phyloP scores from a whole-genome alignment of 2,329 filamentous ascomycete species.

The Neocucurbitaria cava region DNA sequence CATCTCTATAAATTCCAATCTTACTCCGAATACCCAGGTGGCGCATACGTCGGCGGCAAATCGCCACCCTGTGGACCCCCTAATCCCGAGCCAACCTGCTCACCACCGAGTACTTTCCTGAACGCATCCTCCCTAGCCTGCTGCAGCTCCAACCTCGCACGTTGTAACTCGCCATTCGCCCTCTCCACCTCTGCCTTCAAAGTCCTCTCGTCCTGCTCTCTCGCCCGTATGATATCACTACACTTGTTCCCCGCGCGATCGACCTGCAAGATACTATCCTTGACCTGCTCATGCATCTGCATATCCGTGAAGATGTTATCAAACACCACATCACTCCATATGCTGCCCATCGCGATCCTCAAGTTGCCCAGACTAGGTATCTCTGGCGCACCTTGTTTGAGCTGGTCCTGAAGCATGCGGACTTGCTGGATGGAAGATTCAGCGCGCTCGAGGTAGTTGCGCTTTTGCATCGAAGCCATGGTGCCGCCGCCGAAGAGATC shows the following conservation, averaged over 20 bases:
- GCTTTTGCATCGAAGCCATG: conserved; percentile 62
- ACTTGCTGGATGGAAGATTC: conserved; percentile 54
- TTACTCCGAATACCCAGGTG: conserved; percentile 2
- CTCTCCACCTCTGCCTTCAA: conserved; percentile 32
- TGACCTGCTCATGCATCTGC: conserved; percentile 61
- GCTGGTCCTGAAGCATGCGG: conserved; percentile 46
- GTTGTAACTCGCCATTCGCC: conserved; percentile 40
- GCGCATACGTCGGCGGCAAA: conserved; percentile 8
- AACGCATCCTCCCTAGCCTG: conserved; percentile 55
- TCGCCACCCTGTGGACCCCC: background rate
- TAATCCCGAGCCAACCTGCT: background rate
- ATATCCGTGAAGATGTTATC: conserved; percentile 63
- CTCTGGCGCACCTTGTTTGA: conserved; percentile 50
- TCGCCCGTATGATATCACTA: conserved; percentile 45
- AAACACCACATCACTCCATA: conserved; percentile 62
- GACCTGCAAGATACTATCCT: conserved; percentile 49
- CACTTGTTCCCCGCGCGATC: conserved; percentile 24
- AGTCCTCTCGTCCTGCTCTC: conserved; percentile 37
- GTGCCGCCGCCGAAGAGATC: conserved; percentile 61
- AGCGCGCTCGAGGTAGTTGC: conserved; percentile 58
- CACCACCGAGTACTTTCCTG: conserved; percentile 30
- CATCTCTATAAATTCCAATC: too few species aligned
- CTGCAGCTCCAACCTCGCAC: conserved; percentile 51
- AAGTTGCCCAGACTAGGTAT: conserved; percentile 51
- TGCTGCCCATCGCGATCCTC: conserved; percentile 54